Percentiles rank a stretch among this genome's conserved stretches.
These are phyloP conservation scores for Ustilago vetiveriae DNA, from an alignment of 1,284 basidiomycete species.

Conservation along the genomic window DNA sequence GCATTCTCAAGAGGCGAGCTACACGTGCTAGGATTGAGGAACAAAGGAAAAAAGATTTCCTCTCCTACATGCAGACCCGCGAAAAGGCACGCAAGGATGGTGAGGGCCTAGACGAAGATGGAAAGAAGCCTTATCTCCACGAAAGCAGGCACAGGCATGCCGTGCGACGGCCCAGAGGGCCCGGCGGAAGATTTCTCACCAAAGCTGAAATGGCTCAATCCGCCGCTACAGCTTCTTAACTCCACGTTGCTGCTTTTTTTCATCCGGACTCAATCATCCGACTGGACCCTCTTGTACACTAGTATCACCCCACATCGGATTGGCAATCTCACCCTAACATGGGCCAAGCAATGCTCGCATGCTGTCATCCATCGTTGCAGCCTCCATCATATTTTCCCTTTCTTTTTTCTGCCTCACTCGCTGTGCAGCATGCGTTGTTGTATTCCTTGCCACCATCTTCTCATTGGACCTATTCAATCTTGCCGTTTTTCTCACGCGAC, in stretches of 20 bases:
- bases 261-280: too few relatives aligned
- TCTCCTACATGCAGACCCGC: constrained; percentile 48
- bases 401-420: constrained; percentile 10
- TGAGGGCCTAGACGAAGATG: constrained; percentile 52
- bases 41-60: constrained; percentile 53
- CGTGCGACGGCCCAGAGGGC: constrained; percentile 92
- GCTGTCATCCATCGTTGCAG: too few relatives aligned
- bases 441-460: constrained; percentile 19
- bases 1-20: constrained; percentile 61
- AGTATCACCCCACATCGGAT: not conserved
- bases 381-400: not conserved
- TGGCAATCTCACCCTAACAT: too few relatives aligned
- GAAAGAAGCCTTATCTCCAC: constrained; percentile 86
- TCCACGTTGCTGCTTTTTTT: too few relatives aligned
- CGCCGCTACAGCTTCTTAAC: constrained; percentile 12
- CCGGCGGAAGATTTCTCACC: constrained; percentile 88
- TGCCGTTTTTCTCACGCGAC: not conserved
- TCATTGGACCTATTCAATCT: not conserved
- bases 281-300: not conserved
- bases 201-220: constrained; percentile 38
- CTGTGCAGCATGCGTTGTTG: constrained; percentile 17
- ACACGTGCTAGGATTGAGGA: constrained; percentile 62
- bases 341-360: too few relatives aligned
- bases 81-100: constrained; percentile 45
- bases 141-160: constrained; percentile 98